Percentiles rank a stretch among this genome's conserved stretches.
Conservation (phyloP, 331 rosid species). For the Dryas integrifolia region DNA sequence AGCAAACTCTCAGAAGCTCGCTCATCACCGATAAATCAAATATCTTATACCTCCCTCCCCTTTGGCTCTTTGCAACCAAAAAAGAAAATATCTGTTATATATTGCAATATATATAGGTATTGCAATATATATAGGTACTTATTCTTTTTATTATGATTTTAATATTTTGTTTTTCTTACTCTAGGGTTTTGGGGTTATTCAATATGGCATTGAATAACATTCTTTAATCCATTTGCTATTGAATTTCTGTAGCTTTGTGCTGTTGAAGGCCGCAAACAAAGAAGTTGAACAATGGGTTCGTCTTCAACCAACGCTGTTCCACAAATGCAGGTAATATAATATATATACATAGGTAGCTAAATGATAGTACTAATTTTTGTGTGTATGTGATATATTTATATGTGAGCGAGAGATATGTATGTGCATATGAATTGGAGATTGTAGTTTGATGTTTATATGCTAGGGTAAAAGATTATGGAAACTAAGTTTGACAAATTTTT, state of each 20-base stretch:
- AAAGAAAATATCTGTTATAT: too few relatives aligned
- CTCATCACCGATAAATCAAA: background rate
- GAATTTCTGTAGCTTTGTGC: background rate
- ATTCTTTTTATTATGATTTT: background rate
- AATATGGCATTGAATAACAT: background rate
- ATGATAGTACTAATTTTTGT: background rate
- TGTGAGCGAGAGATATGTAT: background rate
- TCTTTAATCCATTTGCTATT: background rate
- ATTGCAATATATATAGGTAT: background rate
- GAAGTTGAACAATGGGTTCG: conserved; percentile 41
- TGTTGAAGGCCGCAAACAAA: conserved; percentile 7
- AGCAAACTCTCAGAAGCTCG: background rate
- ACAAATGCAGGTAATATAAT: conserved; percentile 45
- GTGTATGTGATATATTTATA: background rate
- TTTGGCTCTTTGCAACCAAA: too few relatives aligned
- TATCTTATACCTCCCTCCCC: background rate
- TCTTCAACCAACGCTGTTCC: conserved; percentile 46
- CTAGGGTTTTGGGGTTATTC: conserved; percentile 14
- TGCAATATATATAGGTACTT: background rate
- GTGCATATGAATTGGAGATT: conserved; percentile 6
- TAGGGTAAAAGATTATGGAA: background rate
- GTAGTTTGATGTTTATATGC: background rate
- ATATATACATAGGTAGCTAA: background rate
- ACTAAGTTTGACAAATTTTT: background rate
- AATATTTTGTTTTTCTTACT: background rate